Conservation (phyloP, 768 basidiomycete species). For the Serendipita vermifera region DNA sequence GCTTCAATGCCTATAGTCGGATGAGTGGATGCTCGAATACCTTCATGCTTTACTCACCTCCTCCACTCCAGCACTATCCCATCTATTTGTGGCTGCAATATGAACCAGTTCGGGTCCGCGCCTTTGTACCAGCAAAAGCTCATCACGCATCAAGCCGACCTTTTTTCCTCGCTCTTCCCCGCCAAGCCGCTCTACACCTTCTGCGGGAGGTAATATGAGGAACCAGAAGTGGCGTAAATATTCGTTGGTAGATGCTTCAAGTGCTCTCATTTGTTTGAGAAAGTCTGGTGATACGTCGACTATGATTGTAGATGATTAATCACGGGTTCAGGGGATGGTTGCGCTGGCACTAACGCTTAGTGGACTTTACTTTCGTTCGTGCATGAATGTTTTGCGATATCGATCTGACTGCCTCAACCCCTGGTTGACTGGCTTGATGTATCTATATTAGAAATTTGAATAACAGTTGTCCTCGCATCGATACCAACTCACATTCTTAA, state of each 20-base stretch:
- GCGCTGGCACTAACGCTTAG: slow-evolving; percentile 40
- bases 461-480: neutral
- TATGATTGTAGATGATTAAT: slow-evolving; percentile 22
- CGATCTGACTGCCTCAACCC: slow-evolving; percentile 49
- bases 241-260: slow-evolving; percentile 88
- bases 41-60: slow-evolving; percentile 35
- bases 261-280: slow-evolving; percentile 72
- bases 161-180: slow-evolving; percentile 53
- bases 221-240: slow-evolving; percentile 95
- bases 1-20: slow-evolving; percentile 53
- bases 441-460: too few relatives aligned
- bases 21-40: neutral
- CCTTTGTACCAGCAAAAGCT: slow-evolving; percentile 64
- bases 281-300: slow-evolving; percentile 70
- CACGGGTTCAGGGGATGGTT: neutral
- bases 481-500: slow-evolving; percentile 38
- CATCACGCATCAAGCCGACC: slow-evolving; percentile 73
- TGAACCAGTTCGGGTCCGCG: slow-evolving; percentile 70
- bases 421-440: slow-evolving; percentile 52
- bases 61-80: slow-evolving; percentile 50
- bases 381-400: slow-evolving; percentile 76
- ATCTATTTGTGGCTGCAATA: slow-evolving; percentile 42
- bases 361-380: slow-evolving; percentile 50
- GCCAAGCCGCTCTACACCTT: slow-evolving; percentile 40
- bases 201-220: slow-evolving; percentile 61